Percentiles rank a stretch among this genome's conserved stretches.
phyloP scores from a whole-genome alignment of 73 alveolate genomes.

The Vitrella brassicaformis region DNA sequence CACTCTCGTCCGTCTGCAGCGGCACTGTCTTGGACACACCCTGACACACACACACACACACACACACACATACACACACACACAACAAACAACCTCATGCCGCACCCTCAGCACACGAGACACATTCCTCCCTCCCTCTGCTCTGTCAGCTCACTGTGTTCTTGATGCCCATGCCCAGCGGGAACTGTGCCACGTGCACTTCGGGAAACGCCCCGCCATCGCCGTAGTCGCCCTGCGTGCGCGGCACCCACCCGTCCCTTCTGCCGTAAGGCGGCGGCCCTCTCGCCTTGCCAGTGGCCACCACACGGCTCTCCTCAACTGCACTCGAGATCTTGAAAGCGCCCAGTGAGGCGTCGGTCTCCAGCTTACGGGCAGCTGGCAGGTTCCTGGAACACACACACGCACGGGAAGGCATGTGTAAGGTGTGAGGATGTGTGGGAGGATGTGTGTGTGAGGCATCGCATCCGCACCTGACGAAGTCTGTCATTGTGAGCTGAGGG shows the following conservation, averaged over 20 bases:
- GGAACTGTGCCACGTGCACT: conserved; percentile 27
- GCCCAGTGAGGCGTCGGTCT: no score
- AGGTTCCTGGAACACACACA: no score
- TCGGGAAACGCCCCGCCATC: conserved; percentile 42
- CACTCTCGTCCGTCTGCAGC: conserved; percentile 11
- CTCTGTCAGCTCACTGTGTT: no score
- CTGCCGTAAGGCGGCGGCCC: background rate
- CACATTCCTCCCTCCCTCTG: no score
- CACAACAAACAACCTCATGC: no score
- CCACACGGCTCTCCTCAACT: background rate
- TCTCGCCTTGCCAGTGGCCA: background rate
- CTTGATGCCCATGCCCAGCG: background rate
- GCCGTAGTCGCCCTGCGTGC: conserved; percentile 29
- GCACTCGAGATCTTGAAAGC: background rate
- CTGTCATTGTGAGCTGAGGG: no score
- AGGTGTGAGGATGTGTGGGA: no score
- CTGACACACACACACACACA: background rate
- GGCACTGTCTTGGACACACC: conserved; percentile 12
- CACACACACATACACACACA: background rate
- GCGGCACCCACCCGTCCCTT: conserved; percentile 20
- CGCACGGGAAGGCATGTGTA: no score
- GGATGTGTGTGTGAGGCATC: no score
- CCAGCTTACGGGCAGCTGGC: no score
- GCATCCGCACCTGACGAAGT: no score
- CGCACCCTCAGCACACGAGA: no score